Evolutionary conservation across 2,329 filamentous ascomycete species (phyloP).

Genomic region (Thelonectria blattea): DNA sequence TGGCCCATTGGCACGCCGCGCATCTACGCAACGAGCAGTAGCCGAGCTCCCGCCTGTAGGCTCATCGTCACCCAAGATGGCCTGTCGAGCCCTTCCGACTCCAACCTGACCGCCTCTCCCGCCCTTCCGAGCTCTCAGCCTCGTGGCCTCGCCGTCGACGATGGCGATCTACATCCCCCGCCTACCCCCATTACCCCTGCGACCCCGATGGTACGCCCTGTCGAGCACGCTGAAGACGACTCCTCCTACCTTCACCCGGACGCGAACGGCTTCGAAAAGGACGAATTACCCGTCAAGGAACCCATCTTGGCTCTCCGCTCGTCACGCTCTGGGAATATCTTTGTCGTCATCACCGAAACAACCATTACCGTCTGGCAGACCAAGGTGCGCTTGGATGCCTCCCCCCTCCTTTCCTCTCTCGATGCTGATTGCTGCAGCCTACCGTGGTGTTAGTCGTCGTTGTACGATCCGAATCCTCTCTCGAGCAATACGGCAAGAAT

Average conservation of each 20-base stretch:
- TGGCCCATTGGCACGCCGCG: slow-evolving; percentile 87
- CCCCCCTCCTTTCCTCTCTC: neutral
- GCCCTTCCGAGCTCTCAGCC: slow-evolving; percentile 29
- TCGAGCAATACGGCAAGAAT: slow-evolving; percentile 85
- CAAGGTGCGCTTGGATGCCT: slow-evolving; percentile 65
- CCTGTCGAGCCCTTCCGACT: slow-evolving; percentile 46
- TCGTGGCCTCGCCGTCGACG: slow-evolving; percentile 41
- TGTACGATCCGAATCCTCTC: slow-evolving; percentile 78
- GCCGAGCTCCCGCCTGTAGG: slow-evolving; percentile 57
- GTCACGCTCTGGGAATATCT: slow-evolving; percentile 79
- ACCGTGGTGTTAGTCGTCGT: slow-evolving; percentile 87
- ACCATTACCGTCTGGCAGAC: slow-evolving; percentile 97
- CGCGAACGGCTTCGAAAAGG: slow-evolving; percentile 36
- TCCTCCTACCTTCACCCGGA: slow-evolving; percentile 32
- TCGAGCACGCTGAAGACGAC: slow-evolving; percentile 58
- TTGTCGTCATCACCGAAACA: slow-evolving; percentile 84
- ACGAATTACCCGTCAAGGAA: slow-evolving; percentile 58
- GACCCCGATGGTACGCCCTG: slow-evolving; percentile 64
- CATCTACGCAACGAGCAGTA: slow-evolving; percentile 80
- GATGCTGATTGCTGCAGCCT: slow-evolving; percentile 61
- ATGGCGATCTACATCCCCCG: slow-evolving; percentile 43
- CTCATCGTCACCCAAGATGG: slow-evolving; percentile 67
- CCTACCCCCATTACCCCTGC: slow-evolving; percentile 60
- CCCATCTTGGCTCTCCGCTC: slow-evolving; percentile 76
- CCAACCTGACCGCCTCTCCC: slow-evolving; percentile 31